Evolutionary conservation across 2,329 filamentous ascomycete species (phyloP).

Genomic region (Thielaviopsis euricoi): DNA sequence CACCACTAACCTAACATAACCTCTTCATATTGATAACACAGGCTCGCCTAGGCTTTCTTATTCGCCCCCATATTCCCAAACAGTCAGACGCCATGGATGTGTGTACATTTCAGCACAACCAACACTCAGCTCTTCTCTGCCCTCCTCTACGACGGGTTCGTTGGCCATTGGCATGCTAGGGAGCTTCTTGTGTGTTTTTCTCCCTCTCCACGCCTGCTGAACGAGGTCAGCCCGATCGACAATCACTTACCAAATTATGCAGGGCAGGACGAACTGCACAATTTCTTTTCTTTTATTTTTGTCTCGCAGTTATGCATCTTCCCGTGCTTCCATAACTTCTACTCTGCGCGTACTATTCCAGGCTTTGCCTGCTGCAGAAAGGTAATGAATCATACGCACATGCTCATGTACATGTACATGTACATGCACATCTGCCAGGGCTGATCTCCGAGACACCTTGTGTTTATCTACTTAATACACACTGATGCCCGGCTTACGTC

Average conservation of each 20-base stretch:
- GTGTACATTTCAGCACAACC: background rate
- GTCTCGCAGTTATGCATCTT: background rate
- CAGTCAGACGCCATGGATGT: too few relatives aligned
- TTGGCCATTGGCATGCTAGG: background rate
- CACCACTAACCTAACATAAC: background rate
- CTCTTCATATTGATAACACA: background rate
- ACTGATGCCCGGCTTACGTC: background rate
- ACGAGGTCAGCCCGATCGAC: background rate
- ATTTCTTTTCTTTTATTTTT: too few relatives aligned
- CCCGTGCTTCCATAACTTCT: background rate
- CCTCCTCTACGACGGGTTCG: background rate
- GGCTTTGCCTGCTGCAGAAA: background rate
- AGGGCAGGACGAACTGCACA: background rate
- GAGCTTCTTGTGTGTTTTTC: too few relatives aligned
- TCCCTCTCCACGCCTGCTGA: background rate
- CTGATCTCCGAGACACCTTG: background rate
- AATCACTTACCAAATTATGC: background rate
- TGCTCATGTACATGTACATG: background rate
- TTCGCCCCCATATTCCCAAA: background rate
- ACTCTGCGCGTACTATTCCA: background rate
- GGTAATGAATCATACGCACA: too few relatives aligned
- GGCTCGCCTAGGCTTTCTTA: background rate
- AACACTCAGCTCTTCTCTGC: background rate
- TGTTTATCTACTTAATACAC: background rate
- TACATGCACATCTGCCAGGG: background rate